Percentiles rank a stretch among this genome's conserved stretches.
Conservation (phyloP, 805 yeast species). For the Saturnispora ahearnii region DNA sequence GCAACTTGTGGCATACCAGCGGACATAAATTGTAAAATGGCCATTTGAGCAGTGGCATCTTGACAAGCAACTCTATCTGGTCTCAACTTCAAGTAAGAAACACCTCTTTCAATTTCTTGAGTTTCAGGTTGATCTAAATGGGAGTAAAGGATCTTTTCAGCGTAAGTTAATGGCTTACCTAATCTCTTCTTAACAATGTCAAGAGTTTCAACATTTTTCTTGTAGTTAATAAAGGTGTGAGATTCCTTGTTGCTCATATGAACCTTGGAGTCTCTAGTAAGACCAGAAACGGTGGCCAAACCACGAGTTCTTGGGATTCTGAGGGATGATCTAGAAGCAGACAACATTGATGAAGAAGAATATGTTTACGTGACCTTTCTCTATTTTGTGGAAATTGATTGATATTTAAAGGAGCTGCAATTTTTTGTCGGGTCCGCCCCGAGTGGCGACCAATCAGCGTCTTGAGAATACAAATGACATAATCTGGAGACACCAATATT, state of each 20-base stretch:
- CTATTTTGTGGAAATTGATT: not conserved
- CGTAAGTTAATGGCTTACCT: slow-evolving; percentile 77
- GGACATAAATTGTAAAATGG: slow-evolving; percentile 96
- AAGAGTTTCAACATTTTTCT: slow-evolving; percentile 81
- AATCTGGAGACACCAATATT: not conserved
- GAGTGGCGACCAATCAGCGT: not conserved
- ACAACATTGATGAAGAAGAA: slow-evolving; percentile 19
- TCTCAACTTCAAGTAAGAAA: slow-evolving; percentile 79
- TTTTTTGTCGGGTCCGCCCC: slow-evolving; percentile 4
- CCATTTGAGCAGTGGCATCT: slow-evolving; percentile 99
- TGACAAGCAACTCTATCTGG: slow-evolving; percentile 99
- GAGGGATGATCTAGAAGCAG: slow-evolving; percentile 23
- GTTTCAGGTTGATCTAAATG: slow-evolving; percentile 88
- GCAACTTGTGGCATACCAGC: slow-evolving; percentile 82
- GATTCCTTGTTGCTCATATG: slow-evolving; percentile 54
- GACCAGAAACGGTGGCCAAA: slow-evolving; percentile 41
- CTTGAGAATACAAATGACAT: not conserved
- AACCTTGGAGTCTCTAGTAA: slow-evolving; percentile 48
- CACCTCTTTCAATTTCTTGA: slow-evolving; percentile 65
- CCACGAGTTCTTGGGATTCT: slow-evolving; percentile 33
- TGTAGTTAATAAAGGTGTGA: slow-evolving; percentile 83
- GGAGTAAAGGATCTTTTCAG: slow-evolving; percentile 90
- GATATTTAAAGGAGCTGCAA: not conserved
- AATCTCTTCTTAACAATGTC: slow-evolving; percentile 68
- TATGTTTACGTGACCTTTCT: not conserved